Evolutionary conservation across 2,329 filamentous ascomycete genomes (phyloP).

Genomic region (Penicillium thymicola): DNA sequence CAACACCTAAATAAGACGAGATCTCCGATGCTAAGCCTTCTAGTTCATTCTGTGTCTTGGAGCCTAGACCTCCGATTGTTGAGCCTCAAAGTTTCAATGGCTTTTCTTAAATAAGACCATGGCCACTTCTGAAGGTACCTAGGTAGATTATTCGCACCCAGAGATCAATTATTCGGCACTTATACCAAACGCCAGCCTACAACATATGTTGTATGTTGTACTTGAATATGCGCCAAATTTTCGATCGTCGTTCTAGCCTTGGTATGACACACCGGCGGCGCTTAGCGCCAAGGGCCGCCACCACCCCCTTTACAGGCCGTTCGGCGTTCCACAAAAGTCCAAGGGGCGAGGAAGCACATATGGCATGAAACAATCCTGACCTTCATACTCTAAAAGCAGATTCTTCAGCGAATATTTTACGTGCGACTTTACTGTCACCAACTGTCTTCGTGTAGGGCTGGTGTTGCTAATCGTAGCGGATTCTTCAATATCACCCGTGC

Average conservation of each 20-base stretch:
- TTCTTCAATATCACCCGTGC: neutral
- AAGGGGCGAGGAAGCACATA: no score
- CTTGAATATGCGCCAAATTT: neutral
- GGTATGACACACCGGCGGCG: neutral
- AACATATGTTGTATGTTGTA: no score
- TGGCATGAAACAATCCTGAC: neutral
- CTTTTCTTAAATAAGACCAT: neutral
- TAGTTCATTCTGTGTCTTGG: neutral
- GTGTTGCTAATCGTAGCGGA: neutral
- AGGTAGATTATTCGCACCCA: neutral
- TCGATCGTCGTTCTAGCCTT: neutral
- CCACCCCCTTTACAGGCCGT: neutral
- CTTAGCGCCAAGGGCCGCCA: neutral
- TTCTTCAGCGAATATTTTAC: neutral
- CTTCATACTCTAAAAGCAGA: no score
- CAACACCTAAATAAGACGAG: neutral
- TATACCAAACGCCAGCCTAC: neutral
- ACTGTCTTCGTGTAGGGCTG: neutral
- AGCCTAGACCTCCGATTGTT: neutral
- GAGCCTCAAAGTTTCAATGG: neutral
- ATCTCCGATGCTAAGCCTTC: neutral
- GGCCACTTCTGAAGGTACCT: neutral
- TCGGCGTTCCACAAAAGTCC: neutral
- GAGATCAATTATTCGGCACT: neutral
- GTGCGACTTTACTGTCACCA: neutral